These are phyloP conservation scores for Alternaria gaisen DNA, from an alignment of 2,329 filamentous ascomycete species.

Conservation along the genomic window DNA sequence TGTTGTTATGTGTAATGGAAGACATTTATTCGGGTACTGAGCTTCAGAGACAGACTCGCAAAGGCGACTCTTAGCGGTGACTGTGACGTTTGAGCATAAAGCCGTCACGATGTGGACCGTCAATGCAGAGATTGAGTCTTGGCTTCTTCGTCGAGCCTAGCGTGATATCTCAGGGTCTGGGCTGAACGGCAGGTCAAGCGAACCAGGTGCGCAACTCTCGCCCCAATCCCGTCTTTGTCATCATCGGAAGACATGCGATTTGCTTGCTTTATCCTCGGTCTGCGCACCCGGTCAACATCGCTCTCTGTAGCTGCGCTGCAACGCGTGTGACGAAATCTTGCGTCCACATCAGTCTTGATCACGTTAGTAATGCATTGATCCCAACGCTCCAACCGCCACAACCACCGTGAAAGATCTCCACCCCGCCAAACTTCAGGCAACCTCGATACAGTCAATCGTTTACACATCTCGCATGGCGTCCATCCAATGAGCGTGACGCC, in stretches of 20 bases:
- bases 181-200: constrained; percentile 7
- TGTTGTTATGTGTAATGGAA: constrained; percentile 10
- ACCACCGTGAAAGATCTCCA: constrained; percentile 22
- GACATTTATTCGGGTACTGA: constrained; percentile 31
- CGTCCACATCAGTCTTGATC: constrained; percentile 14
- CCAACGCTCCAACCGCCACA: constrained; percentile 20
- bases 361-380: constrained; percentile 24
- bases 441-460: constrained; percentile 31
- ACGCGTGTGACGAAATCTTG: constrained; percentile 22
- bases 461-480: constrained; percentile 43
- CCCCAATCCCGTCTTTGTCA: constrained; percentile 12
- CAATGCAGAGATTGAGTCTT: constrained; percentile 35
- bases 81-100: constrained; percentile 30
- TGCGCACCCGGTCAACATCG: constrained; percentile 21
- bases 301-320: constrained; percentile 19
- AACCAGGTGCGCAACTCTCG: constrained; percentile 14
- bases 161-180: background rate
- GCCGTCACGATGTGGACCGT: constrained; percentile 26
- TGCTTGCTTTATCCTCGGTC: constrained; percentile 16
- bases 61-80: constrained; percentile 16
- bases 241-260: constrained; percentile 18
- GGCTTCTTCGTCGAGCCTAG: constrained; percentile 31
- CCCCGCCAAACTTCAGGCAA: constrained; percentile 11
- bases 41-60: background rate
- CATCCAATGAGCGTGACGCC: constrained; percentile 44